Percentiles rank a stretch among this genome's conserved stretches.
Conservation (phyloP, 1,139 yeast genomes). For the Blastobotrys malaysiensis region DNA sequence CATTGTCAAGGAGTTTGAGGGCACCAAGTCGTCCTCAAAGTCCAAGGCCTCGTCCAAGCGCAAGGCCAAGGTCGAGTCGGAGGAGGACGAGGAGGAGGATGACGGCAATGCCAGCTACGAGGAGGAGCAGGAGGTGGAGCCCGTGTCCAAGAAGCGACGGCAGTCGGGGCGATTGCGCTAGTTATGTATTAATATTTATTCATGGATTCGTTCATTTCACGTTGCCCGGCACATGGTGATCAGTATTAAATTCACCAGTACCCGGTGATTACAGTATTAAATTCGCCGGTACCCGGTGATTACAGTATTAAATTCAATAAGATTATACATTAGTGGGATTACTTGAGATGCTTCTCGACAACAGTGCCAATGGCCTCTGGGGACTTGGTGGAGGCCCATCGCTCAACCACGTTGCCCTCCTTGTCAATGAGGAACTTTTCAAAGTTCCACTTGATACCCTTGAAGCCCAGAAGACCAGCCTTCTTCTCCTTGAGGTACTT, state of each 20-base stretch:
- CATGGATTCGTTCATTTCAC: background rate
- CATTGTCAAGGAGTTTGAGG: conserved; percentile 70
- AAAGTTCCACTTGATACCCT: conserved; percentile 90
- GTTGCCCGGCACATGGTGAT: too few species aligned
- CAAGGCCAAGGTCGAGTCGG: conserved; percentile 1
- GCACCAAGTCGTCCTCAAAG: conserved; percentile 1
- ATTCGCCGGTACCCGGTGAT: too few species aligned
- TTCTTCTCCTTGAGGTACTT: conserved; percentile 62
- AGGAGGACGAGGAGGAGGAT: conserved; percentile 7
- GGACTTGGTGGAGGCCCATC: conserved; percentile 65
- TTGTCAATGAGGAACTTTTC: conserved; percentile 79
- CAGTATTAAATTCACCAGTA: too few species aligned
- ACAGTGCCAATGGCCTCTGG: conserved; percentile 54
- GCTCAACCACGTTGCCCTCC: conserved; percentile 63
- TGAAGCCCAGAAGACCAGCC: conserved; percentile 66
- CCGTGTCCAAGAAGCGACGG: conserved; percentile 4
- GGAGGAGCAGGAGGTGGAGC: conserved; percentile 2
- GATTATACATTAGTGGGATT: background rate
- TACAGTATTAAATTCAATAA: too few species aligned
- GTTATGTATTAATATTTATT: background rate
- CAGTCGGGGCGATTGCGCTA: background rate
- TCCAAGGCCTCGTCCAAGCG: background rate
- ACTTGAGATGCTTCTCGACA: conserved; percentile 42
- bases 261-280: too few species aligned
- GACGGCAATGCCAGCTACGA: conserved; percentile 13